These are phyloP conservation scores for Lasiosphaeria miniovina DNA, from an alignment of 495 filamentous ascomycete species.

Conservation along the genomic window DNA sequence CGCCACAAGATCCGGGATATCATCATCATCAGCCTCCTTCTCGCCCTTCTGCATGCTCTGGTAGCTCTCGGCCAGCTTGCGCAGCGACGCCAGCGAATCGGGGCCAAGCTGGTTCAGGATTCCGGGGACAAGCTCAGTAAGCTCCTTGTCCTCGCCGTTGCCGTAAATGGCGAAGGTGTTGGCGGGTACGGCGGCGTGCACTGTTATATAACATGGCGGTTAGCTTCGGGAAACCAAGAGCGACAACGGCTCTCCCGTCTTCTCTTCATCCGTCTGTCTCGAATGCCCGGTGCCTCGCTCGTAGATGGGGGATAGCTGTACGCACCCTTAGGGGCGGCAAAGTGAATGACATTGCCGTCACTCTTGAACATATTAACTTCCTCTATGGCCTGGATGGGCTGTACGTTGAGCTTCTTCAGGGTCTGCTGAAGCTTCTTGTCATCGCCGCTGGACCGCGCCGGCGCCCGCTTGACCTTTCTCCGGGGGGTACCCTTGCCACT, in stretches of 20 bases:
- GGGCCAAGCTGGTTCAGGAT: slow-evolving; percentile 99
- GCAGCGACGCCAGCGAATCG: slow-evolving; percentile 94
- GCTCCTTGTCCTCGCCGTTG: slow-evolving; percentile 97
- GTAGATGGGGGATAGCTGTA: slow-evolving; percentile 14
- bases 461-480: slow-evolving; percentile 97
- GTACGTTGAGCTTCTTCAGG: slow-evolving; percentile 92
- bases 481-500: slow-evolving; percentile 98
- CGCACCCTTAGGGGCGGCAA: slow-evolving; percentile 91
- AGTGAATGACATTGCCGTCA: slow-evolving; percentile 99
- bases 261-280: background rate
- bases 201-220: slow-evolving; percentile 42
- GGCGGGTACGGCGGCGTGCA: slow-evolving; percentile 91
- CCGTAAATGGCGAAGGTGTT: slow-evolving; percentile 99
- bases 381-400: slow-evolving; percentile 98
- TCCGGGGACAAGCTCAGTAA: slow-evolving; percentile 97
- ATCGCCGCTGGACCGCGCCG: slow-evolving; percentile 83
- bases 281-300: background rate
- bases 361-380: slow-evolving; percentile 99
- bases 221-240: background rate
- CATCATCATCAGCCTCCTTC: slow-evolving; percentile 76
- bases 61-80: slow-evolving; percentile 98
- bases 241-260: background rate
- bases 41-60: slow-evolving; percentile 98
- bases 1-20: slow-evolving; percentile 93
- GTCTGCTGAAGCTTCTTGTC: slow-evolving; percentile 98